Percentiles rank a stretch among this genome's conserved stretches.
phyloP scores from a whole-genome alignment of 1,284 basidiomycete species.

The Cutaneotrichosporon curvatum region DNA sequence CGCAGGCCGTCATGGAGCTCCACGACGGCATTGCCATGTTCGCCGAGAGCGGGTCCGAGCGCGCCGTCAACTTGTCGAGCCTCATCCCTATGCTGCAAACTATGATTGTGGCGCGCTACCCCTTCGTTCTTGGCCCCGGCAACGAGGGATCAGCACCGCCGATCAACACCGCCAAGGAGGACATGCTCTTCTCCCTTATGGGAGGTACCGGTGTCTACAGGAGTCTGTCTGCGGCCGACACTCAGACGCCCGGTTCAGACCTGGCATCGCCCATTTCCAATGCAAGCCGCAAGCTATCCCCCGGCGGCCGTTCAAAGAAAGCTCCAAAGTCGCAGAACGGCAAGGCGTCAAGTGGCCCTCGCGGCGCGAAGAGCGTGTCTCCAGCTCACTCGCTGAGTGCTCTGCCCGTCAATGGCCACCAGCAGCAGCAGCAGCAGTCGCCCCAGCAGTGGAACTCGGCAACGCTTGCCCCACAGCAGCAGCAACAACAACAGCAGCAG shows the following conservation, averaged over 20 bases:
- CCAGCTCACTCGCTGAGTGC: neutral
- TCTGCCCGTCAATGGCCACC: too few relatives aligned
- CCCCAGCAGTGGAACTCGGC: too few relatives aligned
- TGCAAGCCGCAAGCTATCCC: too few relatives aligned
- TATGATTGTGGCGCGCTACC: conserved; percentile 29
- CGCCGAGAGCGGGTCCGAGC: conserved; percentile 26
- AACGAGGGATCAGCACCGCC: conserved; percentile 3
- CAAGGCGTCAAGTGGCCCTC: too few relatives aligned
- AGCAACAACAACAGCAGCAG: too few relatives aligned
- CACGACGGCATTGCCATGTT: conserved; percentile 32
- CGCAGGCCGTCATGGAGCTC: conserved; percentile 30
- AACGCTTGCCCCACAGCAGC: too few relatives aligned
- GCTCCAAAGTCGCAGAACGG: too few relatives aligned
- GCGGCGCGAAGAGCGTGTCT: too few relatives aligned
- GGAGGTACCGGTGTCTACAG: conserved; percentile 15
- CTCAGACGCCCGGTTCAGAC: too few relatives aligned
- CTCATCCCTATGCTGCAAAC: conserved; percentile 33
- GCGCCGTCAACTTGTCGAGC: conserved; percentile 13
- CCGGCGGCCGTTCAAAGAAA: too few relatives aligned
- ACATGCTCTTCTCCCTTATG: conserved; percentile 40
- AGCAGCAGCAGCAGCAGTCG: neutral
- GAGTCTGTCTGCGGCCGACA: too few relatives aligned
- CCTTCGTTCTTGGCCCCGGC: conserved; percentile 29
- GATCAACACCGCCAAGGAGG: conserved; percentile 25
- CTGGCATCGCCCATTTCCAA: too few relatives aligned